Evolutionary conservation across 495 filamentous ascomycete genomes (phyloP).

Genomic region (Neurospora pannonica): DNA sequence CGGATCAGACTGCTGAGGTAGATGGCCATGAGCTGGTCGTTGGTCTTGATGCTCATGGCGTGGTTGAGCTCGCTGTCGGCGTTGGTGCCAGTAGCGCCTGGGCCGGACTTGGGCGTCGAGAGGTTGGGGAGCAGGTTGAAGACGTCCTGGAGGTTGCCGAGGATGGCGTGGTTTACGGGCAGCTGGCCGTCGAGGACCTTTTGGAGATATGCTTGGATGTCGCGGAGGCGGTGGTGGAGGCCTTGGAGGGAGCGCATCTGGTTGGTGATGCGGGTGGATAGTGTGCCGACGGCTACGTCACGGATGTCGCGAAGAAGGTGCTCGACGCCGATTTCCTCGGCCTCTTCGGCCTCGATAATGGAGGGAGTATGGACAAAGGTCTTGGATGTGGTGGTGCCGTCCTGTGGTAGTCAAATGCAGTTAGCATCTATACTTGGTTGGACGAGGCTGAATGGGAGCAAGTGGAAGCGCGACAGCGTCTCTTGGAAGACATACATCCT

Average conservation of each 20-base stretch:
- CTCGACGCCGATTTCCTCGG: constrained; percentile 97
- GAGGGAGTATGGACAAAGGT: constrained; percentile 99
- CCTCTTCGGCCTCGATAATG: constrained; percentile 97
- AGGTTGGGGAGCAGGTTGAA: constrained; percentile 98
- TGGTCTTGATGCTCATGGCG: constrained; percentile 98
- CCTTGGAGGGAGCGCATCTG: constrained; percentile 97
- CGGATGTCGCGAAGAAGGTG: constrained; percentile 96
- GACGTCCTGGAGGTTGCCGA: constrained; percentile 95
- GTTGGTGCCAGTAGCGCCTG: constrained; percentile 37
- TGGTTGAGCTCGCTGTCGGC: constrained; percentile 69
- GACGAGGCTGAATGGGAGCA: constrained; percentile 1
- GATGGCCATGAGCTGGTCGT: constrained; percentile 96
- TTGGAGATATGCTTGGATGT: constrained; percentile 91
- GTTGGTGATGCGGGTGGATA: constrained; percentile 93
- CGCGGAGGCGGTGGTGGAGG: constrained; percentile 85
- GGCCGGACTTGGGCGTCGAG: constrained; percentile 60
- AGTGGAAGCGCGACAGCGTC: background rate
- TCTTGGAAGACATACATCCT: constrained; percentile 64
- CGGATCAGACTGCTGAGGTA: constrained; percentile 94
- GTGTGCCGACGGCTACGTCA: constrained; percentile 96
- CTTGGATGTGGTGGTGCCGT: constrained; percentile 92
- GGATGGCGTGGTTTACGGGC: constrained; percentile 92
- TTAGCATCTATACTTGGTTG: background rate
- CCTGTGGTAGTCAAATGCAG: constrained; percentile 41
- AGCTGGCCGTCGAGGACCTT: constrained; percentile 89